Conservation (phyloP, 208 protist genomes). For the Leishmania aethiopica region DNA sequence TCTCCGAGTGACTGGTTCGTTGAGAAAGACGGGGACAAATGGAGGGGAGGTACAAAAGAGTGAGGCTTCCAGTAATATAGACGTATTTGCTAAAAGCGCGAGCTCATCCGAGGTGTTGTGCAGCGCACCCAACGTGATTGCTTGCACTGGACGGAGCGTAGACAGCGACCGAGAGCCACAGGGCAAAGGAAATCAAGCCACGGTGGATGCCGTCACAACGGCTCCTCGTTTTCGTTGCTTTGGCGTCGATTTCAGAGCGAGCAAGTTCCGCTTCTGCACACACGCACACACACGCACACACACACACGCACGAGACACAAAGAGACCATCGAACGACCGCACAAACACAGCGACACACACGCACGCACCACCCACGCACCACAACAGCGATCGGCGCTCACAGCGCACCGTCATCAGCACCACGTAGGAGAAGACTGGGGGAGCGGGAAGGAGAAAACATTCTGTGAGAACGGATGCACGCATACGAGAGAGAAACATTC, state of each 20-base stretch:
- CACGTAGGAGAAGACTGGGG: no score
- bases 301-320: neutral
- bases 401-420: neutral
- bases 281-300: neutral
- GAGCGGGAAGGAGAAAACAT: no score
- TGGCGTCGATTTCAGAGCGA: neutral
- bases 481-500: neutral
- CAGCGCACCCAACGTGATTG: neutral
- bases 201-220: neutral
- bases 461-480: neutral
- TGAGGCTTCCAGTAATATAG: neutral
- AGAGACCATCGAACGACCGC: neutral
- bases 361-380: neutral
- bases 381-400: neutral
- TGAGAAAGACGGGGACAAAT: neutral
- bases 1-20: neutral
- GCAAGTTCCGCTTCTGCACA: neutral
- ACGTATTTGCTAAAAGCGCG: neutral
- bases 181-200: neutral
- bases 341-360: neutral
- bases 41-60: neutral
- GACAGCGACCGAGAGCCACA: neutral
- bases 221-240: neutral
- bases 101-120: neutral
- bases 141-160: neutral